Percentiles rank a stretch among this genome's conserved stretches.
Conservation (phyloP, 1,284 basidiomycete species). For the Moesziomyces antarcticus region DNA sequence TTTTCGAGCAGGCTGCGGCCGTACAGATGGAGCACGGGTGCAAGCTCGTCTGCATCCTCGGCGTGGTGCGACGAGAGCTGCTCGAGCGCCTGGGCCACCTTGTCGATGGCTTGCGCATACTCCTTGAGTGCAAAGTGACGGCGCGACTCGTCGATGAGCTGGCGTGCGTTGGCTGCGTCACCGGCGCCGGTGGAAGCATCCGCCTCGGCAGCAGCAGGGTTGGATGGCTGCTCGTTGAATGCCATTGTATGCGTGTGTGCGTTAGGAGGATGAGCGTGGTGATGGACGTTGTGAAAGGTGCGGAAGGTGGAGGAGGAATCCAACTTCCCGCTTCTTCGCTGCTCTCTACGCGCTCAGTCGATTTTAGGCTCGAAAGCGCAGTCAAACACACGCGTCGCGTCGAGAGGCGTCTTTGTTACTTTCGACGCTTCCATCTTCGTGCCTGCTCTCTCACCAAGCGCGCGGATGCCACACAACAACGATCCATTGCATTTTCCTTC, state of each 20-base stretch:
- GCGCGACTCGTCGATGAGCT: conserved; percentile 58
- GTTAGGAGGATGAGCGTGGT: conserved; percentile 2
- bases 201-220: conserved; percentile 8
- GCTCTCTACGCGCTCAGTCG: conserved; percentile 15
- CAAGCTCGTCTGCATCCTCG: conserved; percentile 58
- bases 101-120: conserved; percentile 50
- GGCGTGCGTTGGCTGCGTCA: conserved; percentile 16
- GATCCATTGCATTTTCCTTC: not conserved
- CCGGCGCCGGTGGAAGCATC: not conserved
- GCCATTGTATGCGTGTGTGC: conserved; percentile 17
- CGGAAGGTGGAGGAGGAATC: conserved; percentile 16
- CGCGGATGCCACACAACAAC: too few relatives aligned
- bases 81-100: conserved; percentile 56
- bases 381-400: conserved; percentile 31
- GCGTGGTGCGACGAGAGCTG: conserved; percentile 41
- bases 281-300: conserved; percentile 3
- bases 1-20: conserved; percentile 62
- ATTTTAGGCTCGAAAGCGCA: not conserved
- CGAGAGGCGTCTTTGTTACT: not conserved
- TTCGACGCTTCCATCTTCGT: not conserved
- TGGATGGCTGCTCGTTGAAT: conserved; percentile 41
- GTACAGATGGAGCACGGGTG: conserved; percentile 63
- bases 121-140: conserved; percentile 61
- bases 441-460: too few relatives aligned
- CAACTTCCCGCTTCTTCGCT: not conserved